Percentiles rank a stretch among this genome's conserved stretches.
Conservation (phyloP, 140 eudicot genomes). For the Flaveria floridana region DNA sequence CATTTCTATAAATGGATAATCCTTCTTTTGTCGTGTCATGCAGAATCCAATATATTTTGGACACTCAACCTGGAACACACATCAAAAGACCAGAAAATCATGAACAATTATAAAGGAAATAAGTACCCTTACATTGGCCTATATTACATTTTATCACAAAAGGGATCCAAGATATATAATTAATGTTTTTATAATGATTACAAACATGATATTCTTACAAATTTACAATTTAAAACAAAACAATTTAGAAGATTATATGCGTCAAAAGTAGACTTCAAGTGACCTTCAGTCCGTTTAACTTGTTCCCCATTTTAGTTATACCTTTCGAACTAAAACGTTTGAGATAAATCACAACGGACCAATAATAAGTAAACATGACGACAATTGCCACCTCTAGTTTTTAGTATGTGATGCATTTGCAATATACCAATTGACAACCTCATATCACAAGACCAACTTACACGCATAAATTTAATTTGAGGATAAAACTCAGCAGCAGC, state of each 20-base stretch:
- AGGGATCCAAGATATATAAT: neutral
- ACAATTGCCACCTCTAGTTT: neutral
- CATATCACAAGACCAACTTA: slow-evolving; percentile 40
- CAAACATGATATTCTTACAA: neutral
- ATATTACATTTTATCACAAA: neutral
- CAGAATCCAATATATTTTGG: slow-evolving; percentile 98
- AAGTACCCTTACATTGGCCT: neutral
- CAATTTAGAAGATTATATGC: neutral
- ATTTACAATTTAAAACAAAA: neutral
- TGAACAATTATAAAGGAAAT: neutral
- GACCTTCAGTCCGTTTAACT: neutral
- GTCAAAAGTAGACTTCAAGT: neutral
- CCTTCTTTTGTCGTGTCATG: slow-evolving; percentile 83
- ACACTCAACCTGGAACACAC: slow-evolving; percentile 73
- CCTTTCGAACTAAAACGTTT: neutral
- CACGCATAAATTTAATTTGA: slow-evolving; percentile 80
- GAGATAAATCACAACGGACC: neutral
- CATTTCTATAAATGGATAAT: slow-evolving; percentile 85
- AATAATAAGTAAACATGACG: neutral
- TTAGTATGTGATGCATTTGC: neutral
- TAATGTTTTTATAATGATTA: neutral
- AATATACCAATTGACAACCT: neutral
- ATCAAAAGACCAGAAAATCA: slow-evolving; percentile 24
- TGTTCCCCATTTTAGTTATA: neutral
- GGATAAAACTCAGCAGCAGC: slow-evolving; percentile 86